phyloP scores from a whole-genome alignment of 1,284 basidiomycete species.

The Boletus semigastroideus region DNA sequence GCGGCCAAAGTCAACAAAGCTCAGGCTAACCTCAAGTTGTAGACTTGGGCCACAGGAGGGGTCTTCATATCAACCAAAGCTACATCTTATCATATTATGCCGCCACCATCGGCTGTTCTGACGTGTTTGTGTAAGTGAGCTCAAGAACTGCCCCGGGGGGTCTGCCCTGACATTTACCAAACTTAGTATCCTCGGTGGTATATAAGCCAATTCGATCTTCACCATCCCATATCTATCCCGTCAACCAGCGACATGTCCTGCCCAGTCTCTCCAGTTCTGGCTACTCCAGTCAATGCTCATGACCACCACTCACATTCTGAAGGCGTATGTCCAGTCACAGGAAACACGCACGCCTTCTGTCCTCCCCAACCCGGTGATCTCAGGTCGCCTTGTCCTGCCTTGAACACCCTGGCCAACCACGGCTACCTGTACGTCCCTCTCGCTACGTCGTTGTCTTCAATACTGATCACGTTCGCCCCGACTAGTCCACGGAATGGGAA shows the following conservation, averaged over 20 bases:
- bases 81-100: background rate
- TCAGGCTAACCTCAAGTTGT: background rate
- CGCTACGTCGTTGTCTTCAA: background rate
- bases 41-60: background rate
- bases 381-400: constrained; percentile 50
- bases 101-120: background rate
- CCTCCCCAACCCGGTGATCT: constrained; percentile 27
- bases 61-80: constrained; percentile 15
- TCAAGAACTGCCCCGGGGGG: background rate
- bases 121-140: background rate
- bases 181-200: constrained; percentile 3
- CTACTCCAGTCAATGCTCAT: constrained; percentile 8
- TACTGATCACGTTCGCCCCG: background rate
- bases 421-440: constrained; percentile 39
- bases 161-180: background rate
- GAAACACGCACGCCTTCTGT: constrained; percentile 29
- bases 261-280: constrained; percentile 12
- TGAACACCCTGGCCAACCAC: constrained; percentile 49
- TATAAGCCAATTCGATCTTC: constrained; percentile 15
- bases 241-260: constrained; percentile 14
- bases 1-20: background rate
- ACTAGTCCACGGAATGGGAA: constrained; percentile 37
- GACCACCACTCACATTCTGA: constrained; percentile 21
- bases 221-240: background rate
- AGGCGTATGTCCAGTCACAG: constrained; percentile 28